Base-by-base conservation (phyloP, 2,329 filamentous ascomycete species). In the Hypocrella siamensis region DNA sequence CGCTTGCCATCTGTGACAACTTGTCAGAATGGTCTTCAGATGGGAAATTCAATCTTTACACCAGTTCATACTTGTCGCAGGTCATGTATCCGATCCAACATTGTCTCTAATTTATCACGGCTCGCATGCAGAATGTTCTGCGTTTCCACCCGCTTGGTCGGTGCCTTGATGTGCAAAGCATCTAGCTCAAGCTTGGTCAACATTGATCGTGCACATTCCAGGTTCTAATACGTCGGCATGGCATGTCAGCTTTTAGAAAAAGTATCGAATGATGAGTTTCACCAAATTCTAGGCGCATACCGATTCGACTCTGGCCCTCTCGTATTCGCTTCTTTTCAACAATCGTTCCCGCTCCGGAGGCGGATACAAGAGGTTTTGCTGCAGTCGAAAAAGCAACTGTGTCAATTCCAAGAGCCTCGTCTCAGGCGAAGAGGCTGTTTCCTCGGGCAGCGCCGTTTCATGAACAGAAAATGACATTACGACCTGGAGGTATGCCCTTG, bases 151-250 rank as follows among this genome's bases (percentile, higher is more conserved):
- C 72, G 69, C 36, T 67, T 69, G 5, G 62, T 51, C 35, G 67
- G 65, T 19, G 67, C 57, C 47, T 75, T 75, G 39, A 75, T 56
- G n/a, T 54, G 58, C 11, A 70, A 53, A 5, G 72, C 65, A 42
- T 79, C 71, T 43, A 82, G 78, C 49, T 85, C 81, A 26, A 84
- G 65, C 36, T 67, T 74, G 15, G 77, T 67, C 34, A 86, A 69
- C 19, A 81, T 64, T 1, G 64, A 66, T 26, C 75, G 71, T 15
- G 81, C 80, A 48, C 80, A 72, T 41, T 79, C 70, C 38, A 88
- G 60, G 45, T 84, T 86, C 71, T 81, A 39, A 12, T 11, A 11
- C 24, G 5, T 15, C 9, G 9, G 10, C 15, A 12, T 28, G 11
- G 19, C 7, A 9, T 8, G 14, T 12, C 10, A 17, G 17, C 17